These are phyloP conservation scores for Alternaria rosae DNA, from an alignment of 2,329 filamentous ascomycete species.

Conservation along the genomic window DNA sequence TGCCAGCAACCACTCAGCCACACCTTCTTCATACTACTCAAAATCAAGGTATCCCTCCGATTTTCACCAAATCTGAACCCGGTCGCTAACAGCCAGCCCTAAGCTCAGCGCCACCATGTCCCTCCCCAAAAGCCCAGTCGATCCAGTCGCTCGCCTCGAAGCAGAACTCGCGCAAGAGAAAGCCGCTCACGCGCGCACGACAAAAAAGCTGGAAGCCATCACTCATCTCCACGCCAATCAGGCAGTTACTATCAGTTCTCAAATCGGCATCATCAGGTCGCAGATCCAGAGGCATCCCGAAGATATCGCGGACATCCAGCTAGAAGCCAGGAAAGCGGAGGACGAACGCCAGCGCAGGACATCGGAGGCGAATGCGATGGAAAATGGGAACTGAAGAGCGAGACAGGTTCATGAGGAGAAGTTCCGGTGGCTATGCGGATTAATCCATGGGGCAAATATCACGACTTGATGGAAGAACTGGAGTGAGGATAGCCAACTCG, in stretches of 20 bases:
- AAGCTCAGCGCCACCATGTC: not conserved
- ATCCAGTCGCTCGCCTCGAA: slow-evolving; percentile 1
- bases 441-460: not conserved
- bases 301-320: not conserved
- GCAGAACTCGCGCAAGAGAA: not conserved
- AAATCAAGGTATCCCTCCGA: not conserved
- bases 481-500: not conserved
- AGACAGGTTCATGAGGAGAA: not conserved
- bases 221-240: not conserved
- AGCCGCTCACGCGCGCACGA: not conserved
- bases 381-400: not conserved
- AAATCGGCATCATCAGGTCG: not conserved
- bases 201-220: not conserved
- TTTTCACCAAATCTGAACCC: not conserved
- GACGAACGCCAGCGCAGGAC: not conserved
- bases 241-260: not conserved
- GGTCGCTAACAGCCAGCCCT: not conserved
- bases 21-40: not conserved
- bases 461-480: not conserved
- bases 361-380: not conserved
- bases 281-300: not conserved
- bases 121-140: not conserved
- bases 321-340: not conserved
- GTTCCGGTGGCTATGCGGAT: not conserved
- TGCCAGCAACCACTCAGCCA: not conserved